Base-by-base conservation (phyloP, 2,329 filamentous ascomycete species). In the Thelonectria olida region DNA sequence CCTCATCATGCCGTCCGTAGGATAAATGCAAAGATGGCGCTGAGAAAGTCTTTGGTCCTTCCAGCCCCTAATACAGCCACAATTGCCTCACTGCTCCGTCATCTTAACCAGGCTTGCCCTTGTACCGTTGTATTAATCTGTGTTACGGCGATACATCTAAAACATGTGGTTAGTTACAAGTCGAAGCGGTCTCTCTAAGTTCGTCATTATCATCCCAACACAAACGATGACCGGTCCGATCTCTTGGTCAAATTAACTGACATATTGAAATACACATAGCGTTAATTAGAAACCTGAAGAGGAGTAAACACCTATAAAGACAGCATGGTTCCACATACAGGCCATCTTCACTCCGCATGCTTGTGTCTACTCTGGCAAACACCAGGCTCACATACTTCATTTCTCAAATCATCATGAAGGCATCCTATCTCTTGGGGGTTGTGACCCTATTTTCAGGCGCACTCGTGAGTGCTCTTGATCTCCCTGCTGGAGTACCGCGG, bases 401-500 rank as follows among this genome's bases (percentile, higher is more conserved):
- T 38, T n/a, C 7, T 9, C 3, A 17, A 7, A 15, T 39, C 60
- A 62, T 2, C 19, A 72, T 72, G 69, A 72, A 72, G 58, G 23
- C 66, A 13, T 67, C 67, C 10, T 48, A 45, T 38, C 58, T 70
- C 59, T 28, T 72, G 44, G 60, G 69, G 1, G 19, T 58, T 23
- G 23, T 70, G 10, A 61, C 63, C 20, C 50, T 72, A 51, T 45
- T 72, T 15, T 49, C 65, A 2, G 63, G 67, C 1, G 66, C 42
- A 15, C 49, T 72, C 2, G 69, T 62, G 9, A 62, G 54, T 7
- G 60, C 60, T 7, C 44, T 72, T 12, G 69, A 72, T 25, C 66
- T 72, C 25, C 69, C 69, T 3, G 66, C 67, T 4, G 64, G 61
- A 19, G 69, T 72, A 3, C 69, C 69, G 15, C 58, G 69, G n/a